Conservation (phyloP, 2,329 filamentous ascomycete species). For the Pseudocercospora macadamiae region DNA sequence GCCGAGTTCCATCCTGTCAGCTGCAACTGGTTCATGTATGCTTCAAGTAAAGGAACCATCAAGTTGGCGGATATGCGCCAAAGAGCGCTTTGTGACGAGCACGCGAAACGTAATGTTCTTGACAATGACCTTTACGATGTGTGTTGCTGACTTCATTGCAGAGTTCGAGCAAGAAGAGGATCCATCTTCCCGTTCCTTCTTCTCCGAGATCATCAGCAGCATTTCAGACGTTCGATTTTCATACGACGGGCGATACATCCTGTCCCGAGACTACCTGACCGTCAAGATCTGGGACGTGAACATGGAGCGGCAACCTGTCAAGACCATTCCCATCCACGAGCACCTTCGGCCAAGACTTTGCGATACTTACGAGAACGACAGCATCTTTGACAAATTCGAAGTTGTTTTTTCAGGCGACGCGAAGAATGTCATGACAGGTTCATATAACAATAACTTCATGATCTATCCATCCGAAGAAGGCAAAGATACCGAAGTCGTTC, state of each 20-base stretch:
- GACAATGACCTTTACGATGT: neutral
- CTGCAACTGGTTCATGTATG: conserved; percentile 99
- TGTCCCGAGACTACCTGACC: conserved; percentile 95
- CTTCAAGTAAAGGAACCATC: conserved; percentile 97
- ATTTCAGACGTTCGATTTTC: conserved; percentile 99
- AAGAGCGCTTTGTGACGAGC: conserved; percentile 92
- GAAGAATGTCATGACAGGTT: conserved; percentile 99
- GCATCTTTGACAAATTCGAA: conserved; percentile 99
- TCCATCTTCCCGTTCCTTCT: conserved; percentile 94
- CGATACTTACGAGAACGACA: conserved; percentile 99
- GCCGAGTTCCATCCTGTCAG: conserved; percentile 95
- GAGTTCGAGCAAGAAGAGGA: conserved; percentile 99
- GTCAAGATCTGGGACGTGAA: conserved; percentile 99
- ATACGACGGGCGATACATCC: conserved; percentile 91
- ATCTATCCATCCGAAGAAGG: conserved; percentile 97
- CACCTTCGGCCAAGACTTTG: conserved; percentile 91
- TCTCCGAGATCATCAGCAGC: conserved; percentile 98
- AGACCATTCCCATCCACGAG: conserved; percentile 98
- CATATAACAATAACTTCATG: conserved; percentile 99
- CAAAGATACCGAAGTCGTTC: conserved; percentile 94
- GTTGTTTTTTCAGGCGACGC: conserved; percentile 98
- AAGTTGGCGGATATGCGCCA: conserved; percentile 98
- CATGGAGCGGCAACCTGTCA: conserved; percentile 96
- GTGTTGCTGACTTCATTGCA: conserved; percentile 45
- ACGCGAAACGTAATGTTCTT: conserved; percentile 78